Conservation (phyloP, 352 stramenopile genomes). For the Globisporangium okanoganense region DNA sequence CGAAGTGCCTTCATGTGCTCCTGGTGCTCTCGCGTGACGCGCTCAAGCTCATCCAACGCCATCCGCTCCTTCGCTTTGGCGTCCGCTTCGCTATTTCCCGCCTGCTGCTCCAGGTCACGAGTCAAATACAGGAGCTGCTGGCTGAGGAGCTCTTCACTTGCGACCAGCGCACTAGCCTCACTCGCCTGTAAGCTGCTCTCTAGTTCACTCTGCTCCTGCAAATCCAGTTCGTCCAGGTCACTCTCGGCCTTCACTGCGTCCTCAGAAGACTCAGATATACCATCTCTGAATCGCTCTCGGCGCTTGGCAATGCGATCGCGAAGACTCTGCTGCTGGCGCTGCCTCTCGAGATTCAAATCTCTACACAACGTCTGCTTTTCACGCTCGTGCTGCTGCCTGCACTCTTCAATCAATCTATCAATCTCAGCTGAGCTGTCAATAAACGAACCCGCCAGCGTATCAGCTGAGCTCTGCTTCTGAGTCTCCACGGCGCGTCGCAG, state of each 20-base stretch:
- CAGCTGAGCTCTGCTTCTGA: conserved; percentile 7
- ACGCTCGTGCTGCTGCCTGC: conserved; percentile 16
- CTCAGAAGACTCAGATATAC: neutral
- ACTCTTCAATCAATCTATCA: conserved; percentile 18
- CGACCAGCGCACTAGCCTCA: neutral
- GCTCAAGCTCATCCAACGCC: conserved; percentile 25
- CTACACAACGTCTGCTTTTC: conserved; percentile 17
- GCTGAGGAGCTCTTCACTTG: neutral
- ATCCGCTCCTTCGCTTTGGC: conserved; percentile 13
- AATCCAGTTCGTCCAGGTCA: conserved; percentile 3
- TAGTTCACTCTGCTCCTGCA: neutral
- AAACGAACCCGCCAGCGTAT: conserved; percentile 17
- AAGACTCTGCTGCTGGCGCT: conserved; percentile 26
- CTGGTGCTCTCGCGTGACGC: conserved; percentile 24
- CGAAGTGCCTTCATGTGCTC: conserved; percentile 20
- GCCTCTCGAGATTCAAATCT: conserved; percentile 23
- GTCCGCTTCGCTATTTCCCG: conserved; percentile 12
- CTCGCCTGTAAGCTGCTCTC: conserved; percentile 5
- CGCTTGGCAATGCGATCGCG: conserved; percentile 24
- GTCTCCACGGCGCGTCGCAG: conserved; percentile 18
- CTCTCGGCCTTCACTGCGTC: neutral
- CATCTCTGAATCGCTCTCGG: conserved; percentile 3
- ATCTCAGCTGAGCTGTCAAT: conserved; percentile 15
- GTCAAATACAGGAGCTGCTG: neutral
- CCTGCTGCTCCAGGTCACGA: conserved; percentile 11